These are phyloP conservation scores for Favolaschia claudopus DNA, from an alignment of 768 basidiomycete species.

Conservation along the genomic window DNA sequence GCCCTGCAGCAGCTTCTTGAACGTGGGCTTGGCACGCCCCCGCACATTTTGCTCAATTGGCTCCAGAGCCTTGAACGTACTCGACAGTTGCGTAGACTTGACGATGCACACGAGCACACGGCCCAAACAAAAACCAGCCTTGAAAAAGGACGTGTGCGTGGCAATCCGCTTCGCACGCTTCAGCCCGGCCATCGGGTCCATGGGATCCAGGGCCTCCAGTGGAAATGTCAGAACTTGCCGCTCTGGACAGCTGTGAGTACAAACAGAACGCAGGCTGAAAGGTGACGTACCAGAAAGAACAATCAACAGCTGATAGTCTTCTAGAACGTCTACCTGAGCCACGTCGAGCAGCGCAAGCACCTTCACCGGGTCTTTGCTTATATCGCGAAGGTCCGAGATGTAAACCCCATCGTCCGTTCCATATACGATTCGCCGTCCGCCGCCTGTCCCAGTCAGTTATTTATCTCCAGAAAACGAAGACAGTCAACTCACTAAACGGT, in stretches of 20 bases:
- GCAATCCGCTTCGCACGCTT: conserved; percentile 96
- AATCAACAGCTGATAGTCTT: conserved; percentile 93
- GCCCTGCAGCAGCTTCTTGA: conserved; percentile 92
- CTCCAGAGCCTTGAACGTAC: conserved; percentile 96
- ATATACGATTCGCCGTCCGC: conserved; percentile 87
- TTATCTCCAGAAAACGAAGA: conserved; percentile 15
- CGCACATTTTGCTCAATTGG: conserved; percentile 91
- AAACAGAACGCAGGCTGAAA: not conserved
- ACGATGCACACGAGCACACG: conserved; percentile 95
- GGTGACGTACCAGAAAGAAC: conserved; percentile 90
- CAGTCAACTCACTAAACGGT: conserved; percentile 75
- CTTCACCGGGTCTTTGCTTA: conserved; percentile 83
- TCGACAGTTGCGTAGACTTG: conserved; percentile 93
- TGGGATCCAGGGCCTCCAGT: conserved; percentile 87
- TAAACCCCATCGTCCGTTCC: conserved; percentile 99
- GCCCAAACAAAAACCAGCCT: conserved; percentile 91
- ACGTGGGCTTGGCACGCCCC: conserved; percentile 86
- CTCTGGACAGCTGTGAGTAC: conserved; percentile 55
- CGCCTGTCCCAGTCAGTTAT: conserved; percentile 54
- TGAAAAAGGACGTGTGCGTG: conserved; percentile 97
- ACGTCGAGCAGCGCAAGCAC: conserved; percentile 91
- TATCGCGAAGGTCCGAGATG: conserved; percentile 84
- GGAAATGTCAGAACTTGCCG: conserved; percentile 97
- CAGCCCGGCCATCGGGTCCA: conserved; percentile 89
- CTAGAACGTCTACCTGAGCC: conserved; percentile 93